phyloP scores from a whole-genome alignment of 257 asterid species.

The Solanum chmielewskii region DNA sequence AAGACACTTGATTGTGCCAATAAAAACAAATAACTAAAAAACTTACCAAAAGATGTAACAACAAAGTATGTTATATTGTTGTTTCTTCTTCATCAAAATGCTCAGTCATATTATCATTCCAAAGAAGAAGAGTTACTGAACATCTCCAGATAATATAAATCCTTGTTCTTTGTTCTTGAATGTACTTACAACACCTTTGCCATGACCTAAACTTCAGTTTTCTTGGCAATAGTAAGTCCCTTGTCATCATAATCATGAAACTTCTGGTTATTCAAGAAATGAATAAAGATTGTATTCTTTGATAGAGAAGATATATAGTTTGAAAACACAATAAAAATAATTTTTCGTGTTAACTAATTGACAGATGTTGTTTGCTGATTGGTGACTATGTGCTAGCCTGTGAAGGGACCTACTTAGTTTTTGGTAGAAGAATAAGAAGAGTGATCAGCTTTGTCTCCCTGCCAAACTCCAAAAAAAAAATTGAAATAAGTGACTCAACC shows the following conservation, averaged over 20 bases:
- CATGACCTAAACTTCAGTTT: slow-evolving; percentile 24
- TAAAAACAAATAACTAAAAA: not conserved
- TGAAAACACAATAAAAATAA: not conserved
- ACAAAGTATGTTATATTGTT: not conserved
- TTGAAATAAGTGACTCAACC: not conserved
- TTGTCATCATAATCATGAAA: slow-evolving; percentile 32
- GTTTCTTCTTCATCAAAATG: not conserved
- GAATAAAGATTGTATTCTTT: not conserved
- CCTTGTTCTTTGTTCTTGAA: slow-evolving; percentile 73
- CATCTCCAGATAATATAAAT: slow-evolving; percentile 81
- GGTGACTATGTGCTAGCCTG: slow-evolving; percentile 24
- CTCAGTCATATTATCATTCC: slow-evolving; percentile 22
- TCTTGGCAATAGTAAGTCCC: slow-evolving; percentile 7
- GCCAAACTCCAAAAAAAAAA: slow-evolving; percentile 10
- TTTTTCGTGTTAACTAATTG: not conserved
- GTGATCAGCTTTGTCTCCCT: slow-evolving; percentile 29
- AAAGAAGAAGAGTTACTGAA: slow-evolving; percentile 43
- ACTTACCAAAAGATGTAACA: not conserved
- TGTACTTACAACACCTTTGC: slow-evolving; percentile 49
- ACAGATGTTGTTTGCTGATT: slow-evolving; percentile 20
- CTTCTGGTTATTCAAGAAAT: not conserved
- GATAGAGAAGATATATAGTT: not conserved
- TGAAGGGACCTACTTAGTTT: slow-evolving; percentile 38
- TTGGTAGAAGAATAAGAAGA: slow-evolving; percentile 27
- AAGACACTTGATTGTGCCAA: not conserved